These are phyloP conservation scores for Sporodiniella umbellata DNA, from an alignment of 371 early-diverging fungal species.

Conservation along the genomic window DNA sequence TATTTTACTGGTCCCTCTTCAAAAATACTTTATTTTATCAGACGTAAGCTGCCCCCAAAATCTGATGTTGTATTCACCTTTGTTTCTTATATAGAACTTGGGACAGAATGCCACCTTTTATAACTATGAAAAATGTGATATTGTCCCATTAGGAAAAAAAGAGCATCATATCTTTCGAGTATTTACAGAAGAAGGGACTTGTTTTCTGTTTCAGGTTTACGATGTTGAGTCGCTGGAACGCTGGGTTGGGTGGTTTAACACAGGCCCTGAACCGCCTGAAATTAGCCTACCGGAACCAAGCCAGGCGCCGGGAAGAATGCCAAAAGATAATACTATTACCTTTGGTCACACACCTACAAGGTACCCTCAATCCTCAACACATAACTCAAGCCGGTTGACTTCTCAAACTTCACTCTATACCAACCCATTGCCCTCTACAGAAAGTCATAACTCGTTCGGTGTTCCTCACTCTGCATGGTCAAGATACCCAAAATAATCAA, in stretches of 20 bases:
- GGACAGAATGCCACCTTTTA: slow-evolving; percentile 23
- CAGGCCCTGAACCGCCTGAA: background rate
- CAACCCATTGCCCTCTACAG: background rate
- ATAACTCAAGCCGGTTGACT: no score
- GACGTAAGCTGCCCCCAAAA: slow-evolving; percentile 32
- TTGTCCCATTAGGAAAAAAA: slow-evolving; percentile 3
- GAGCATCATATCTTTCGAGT: slow-evolving; percentile 34
- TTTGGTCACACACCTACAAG: background rate
- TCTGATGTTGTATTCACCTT: background rate
- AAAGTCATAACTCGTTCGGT: background rate
- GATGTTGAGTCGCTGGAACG: slow-evolving; percentile 30
- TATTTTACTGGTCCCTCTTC: slow-evolving; percentile 35
- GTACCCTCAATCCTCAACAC: background rate
- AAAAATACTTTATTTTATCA: slow-evolving; percentile 32
- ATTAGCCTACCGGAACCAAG: background rate
- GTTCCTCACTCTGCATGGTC: background rate
- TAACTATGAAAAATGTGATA: slow-evolving; percentile 24
- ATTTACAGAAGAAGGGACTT: slow-evolving; percentile 14
- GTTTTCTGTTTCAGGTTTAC: slow-evolving; percentile 38
- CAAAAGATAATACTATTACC: background rate
- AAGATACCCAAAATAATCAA: slow-evolving; percentile 1
- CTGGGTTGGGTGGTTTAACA: slow-evolving; percentile 39
- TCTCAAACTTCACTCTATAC: background rate
- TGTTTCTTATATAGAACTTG: slow-evolving; percentile 18
- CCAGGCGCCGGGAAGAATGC: background rate